Evolutionary conservation across 306 rosid genomes (phyloP), one percentile per base, ranked within the genome.

Genomic region (Vicia faba): DNA sequence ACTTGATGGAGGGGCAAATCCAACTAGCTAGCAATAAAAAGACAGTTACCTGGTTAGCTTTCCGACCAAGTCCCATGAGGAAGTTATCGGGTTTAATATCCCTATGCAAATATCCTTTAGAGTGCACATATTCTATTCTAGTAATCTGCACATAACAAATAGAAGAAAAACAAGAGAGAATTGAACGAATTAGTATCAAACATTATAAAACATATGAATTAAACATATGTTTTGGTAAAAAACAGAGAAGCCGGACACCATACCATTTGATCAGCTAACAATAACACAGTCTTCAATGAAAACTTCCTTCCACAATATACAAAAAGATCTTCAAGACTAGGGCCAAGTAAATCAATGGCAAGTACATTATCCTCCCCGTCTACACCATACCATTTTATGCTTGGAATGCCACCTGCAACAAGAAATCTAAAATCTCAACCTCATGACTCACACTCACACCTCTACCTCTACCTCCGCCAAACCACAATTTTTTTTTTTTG

Each of bases 11-110:
- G 66, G 66, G 51, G 61, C 69, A 15, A 55, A 59, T 11, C 44
- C 43, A 7, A 11, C 20, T 2, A 7, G 31, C 65, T 18, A 39
- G 64, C 63, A 58, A 58, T 16, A 51, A 67, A 55, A 62, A 35
- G 76, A 69, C 15, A 33, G 57, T 54, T 74, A 93, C 99, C 97
- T 90, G 99, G 69, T 90, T 95, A 16, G 97, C 99, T 71, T 90
- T 95, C 61, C 95, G 92, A 61, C 97, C 97, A 77, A 95, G 96
- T 49, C 99, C 97, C 99, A 90, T 93, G 64, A 93, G 96, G 73
- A 93, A 93, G 82, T 93, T 93, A 79, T 93, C 99, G 2, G 99
- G 97, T 65, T 95, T 95, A 45, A 95, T 86, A 61, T 95, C 99
- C 81, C 99, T 85, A 8, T 90, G 99, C 53, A 95, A 80, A 80